A percentile compares a stretch with the other conserved stretches of the same genome.
phyloP scores from a whole-genome alignment of 148 eudicot species.

The Suaeda aralocaspica region DNA sequence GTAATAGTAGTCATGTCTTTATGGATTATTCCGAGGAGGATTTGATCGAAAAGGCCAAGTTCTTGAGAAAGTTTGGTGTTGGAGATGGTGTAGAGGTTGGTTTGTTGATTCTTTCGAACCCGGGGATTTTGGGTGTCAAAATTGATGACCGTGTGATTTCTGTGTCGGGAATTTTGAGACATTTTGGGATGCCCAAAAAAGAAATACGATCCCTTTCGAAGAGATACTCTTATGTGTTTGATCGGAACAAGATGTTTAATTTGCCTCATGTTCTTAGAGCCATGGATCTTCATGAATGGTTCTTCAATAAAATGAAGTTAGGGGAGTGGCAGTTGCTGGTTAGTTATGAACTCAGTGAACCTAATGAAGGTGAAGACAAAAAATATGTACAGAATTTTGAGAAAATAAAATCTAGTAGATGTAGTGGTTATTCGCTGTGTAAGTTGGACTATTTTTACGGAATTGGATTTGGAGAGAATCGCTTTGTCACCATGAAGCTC shows the following conservation, averaged over 20 bases:
- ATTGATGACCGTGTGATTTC: conserved; percentile 40
- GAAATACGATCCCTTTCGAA: conserved; percentile 28
- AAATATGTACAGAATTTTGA: conserved; percentile 32
- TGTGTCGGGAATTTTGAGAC: conserved; percentile 45
- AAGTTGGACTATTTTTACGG: conserved; percentile 59
- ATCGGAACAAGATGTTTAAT: conserved; percentile 52
- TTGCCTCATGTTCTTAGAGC: conserved; percentile 60
- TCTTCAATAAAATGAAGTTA: conserved; percentile 41
- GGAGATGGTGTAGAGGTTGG: conserved; percentile 46
- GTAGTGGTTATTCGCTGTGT: conserved; percentile 22
- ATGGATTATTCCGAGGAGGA: conserved; percentile 42
- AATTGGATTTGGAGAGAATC: conserved; percentile 68
- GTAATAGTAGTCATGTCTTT: conserved; percentile 38
- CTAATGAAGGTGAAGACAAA: conserved; percentile 42
- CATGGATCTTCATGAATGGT: conserved; percentile 65
- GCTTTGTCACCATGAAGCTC: conserved; percentile 34
- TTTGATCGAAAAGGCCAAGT: conserved; percentile 45
- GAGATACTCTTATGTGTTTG: conserved; percentile 53
- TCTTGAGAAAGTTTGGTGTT: conserved; percentile 49
- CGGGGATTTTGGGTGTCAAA: conserved; percentile 46
- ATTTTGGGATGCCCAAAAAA: conserved; percentile 38
- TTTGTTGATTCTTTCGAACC: conserved; percentile 49
- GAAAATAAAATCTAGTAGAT: conserved; percentile 28
- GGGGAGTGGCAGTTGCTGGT: conserved; percentile 36
- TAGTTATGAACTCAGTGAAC: conserved; percentile 30